A percentile compares a stretch with the other conserved stretches of the same genome.
These are phyloP conservation scores for Chalciporus sphaerocephalus DNA, from an alignment of 768 basidiomycete genomes.

Conservation along the genomic window DNA sequence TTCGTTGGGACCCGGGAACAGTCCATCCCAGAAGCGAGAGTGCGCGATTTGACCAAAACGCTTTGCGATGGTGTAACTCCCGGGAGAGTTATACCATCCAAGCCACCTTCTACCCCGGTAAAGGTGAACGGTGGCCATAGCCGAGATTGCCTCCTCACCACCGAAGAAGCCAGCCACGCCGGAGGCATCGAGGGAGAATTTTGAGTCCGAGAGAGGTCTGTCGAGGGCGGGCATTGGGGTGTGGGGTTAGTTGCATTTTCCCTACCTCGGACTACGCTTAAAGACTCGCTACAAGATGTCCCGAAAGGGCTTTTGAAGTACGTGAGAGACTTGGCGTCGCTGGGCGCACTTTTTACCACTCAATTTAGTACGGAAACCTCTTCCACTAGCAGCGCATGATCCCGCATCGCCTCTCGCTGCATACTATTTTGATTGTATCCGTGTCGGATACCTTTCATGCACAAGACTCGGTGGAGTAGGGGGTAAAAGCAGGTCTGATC, in stretches of 20 bases:
- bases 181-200: conserved; percentile 25
- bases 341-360: too few relatives aligned
- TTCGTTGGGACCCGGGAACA: conserved; percentile 29
- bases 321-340: too few relatives aligned
- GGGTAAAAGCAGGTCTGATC: too few relatives aligned
- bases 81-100: conserved; percentile 37
- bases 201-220: conserved; percentile 3
- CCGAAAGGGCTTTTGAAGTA: too few relatives aligned
- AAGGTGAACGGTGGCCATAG: conserved; percentile 35
- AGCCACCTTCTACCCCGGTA: conserved; percentile 31
- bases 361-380: too few relatives aligned
- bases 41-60: conserved; percentile 29
- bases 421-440: too few relatives aligned
- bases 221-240: conserved; percentile 15
- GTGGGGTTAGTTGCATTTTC: neutral
- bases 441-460: too few relatives aligned
- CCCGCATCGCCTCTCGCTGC: too few relatives aligned
- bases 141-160: conserved; percentile 36
- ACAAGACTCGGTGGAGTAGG: too few relatives aligned
- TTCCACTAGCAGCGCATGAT: too few relatives aligned
- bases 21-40: conserved; percentile 29
- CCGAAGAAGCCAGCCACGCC: conserved; percentile 37
- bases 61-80: conserved; percentile 33
- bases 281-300: too few relatives aligned
- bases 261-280: neutral